These are phyloP conservation scores for Pugionium cornutum DNA, from an alignment of 345 rosid species.

Conservation along the genomic window DNA sequence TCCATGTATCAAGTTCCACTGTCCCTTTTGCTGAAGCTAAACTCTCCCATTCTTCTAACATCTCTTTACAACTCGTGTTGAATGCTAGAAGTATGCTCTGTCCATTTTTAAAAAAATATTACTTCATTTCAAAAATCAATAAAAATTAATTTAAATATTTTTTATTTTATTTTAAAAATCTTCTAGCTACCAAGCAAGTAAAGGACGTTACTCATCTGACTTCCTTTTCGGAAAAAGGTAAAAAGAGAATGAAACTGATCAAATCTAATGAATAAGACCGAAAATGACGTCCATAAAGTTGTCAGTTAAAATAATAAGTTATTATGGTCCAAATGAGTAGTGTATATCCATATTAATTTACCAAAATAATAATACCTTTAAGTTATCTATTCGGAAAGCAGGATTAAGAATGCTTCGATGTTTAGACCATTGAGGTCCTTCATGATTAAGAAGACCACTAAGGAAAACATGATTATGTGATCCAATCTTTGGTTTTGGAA, in stretches of 20 bases:
- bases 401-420: conserved; percentile 56
- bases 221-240: conserved; percentile 22
- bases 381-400: conserved; percentile 51
- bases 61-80: conserved; percentile 37
- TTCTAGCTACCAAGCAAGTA: background rate
- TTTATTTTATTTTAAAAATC: conserved; percentile 1
- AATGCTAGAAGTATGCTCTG: conserved; percentile 44
- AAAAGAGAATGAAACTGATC: conserved; percentile 37
- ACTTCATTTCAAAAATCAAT: conserved; percentile 1
- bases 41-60: conserved; percentile 50
- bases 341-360: conserved; percentile 12
- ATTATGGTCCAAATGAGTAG: conserved; percentile 32
- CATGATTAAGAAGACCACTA: conserved; percentile 46
- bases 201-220: conserved; percentile 37
- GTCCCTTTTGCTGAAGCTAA: conserved; percentile 28
- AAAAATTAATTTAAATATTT: background rate
- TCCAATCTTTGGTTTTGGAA: conserved; percentile 42
- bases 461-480: conserved; percentile 41
- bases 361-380: conserved; percentile 45
- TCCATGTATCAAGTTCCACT: conserved; percentile 46
- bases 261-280: conserved; percentile 35
- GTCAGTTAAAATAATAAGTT: conserved; percentile 13
- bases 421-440: conserved; percentile 55
- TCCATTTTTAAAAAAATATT: conserved; percentile 4
- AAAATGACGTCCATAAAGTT: conserved; percentile 38